These are phyloP conservation scores for Cryptococcus sp. DNA, from an alignment of 1,284 basidiomycete genomes.

Conservation along the genomic window DNA sequence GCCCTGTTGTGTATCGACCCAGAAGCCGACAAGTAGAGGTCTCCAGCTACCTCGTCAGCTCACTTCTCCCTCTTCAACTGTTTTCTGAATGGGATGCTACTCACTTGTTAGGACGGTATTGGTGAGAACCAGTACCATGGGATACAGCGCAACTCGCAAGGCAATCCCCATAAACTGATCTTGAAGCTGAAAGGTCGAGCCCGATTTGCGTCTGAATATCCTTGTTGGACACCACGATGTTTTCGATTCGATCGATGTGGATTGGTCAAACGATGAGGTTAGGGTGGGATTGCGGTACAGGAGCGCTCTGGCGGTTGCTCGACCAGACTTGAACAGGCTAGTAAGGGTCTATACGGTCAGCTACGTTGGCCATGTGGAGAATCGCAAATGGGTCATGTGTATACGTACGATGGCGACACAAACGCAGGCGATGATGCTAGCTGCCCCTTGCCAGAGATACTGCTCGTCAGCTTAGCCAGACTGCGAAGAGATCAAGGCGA, in stretches of 20 bases:
- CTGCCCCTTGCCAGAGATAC: slow-evolving; percentile 35
- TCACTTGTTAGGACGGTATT: slow-evolving; percentile 1
- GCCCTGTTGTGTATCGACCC: background rate
- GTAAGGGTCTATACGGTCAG: background rate
- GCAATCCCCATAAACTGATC: slow-evolving; percentile 7
- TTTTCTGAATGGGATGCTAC: background rate
- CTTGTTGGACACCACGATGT: background rate
- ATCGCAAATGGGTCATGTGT: no score
- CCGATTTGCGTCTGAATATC: background rate
- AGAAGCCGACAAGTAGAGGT: background rate
- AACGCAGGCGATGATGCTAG: slow-evolving; percentile 22
- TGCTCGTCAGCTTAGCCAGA: slow-evolving; percentile 2
- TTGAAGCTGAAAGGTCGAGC: slow-evolving; percentile 1
- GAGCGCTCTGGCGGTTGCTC: slow-evolving; percentile 3
- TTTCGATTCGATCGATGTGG: background rate
- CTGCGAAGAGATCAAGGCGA: background rate
- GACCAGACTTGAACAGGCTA: background rate
- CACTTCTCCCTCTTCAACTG: background rate
- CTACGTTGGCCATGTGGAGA: background rate
- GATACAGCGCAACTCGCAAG: slow-evolving; percentile 1
- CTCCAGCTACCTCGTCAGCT: slow-evolving; percentile 1
- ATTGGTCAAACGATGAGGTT: background rate
- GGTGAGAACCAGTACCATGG: slow-evolving; percentile 1
- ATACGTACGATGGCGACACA: slow-evolving; percentile 11
- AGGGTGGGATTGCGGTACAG: background rate